Evolutionary conservation across 352 stramenopile genomes (phyloP).

Genomic region (Aphanomyces euteiches): DNA sequence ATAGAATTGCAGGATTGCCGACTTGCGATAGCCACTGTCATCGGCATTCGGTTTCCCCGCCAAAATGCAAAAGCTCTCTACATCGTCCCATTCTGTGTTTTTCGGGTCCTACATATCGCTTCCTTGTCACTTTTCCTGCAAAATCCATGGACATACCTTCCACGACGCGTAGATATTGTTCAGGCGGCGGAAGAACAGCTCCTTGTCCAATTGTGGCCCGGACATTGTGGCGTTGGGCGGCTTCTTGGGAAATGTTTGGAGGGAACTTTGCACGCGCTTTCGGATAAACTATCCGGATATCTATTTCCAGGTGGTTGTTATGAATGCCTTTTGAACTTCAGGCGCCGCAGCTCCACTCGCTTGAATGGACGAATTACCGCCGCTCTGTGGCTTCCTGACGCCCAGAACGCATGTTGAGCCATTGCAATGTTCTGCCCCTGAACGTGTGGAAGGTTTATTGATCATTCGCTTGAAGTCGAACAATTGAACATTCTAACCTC

Average conservation of each 20-base stretch:
- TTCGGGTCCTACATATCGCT: slow-evolving; percentile 41
- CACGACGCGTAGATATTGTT: slow-evolving; percentile 67
- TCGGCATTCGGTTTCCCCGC: slow-evolving; percentile 76
- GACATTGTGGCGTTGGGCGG: slow-evolving; percentile 16
- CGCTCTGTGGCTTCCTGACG: too few species aligned
- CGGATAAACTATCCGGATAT: slow-evolving; percentile 22
- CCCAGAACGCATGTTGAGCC: too few species aligned
- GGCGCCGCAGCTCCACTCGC: too few species aligned
- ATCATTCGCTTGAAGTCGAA: too few species aligned
- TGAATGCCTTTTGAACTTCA: too few species aligned
- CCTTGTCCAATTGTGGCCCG: slow-evolving; percentile 49
- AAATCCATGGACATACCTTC: slow-evolving; percentile 36
- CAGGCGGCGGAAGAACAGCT: slow-evolving; percentile 80
- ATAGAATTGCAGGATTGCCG: slow-evolving; percentile 86
- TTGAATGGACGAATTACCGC: too few species aligned
- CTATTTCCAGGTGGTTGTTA: not conserved
- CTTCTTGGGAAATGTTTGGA: slow-evolving; percentile 28
- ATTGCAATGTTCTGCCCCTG: too few species aligned
- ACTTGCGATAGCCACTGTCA: slow-evolving; percentile 87
- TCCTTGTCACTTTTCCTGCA: not conserved
- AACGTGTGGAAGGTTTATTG: too few species aligned
- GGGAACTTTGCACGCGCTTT: slow-evolving; percentile 8
- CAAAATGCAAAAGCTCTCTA: slow-evolving; percentile 76
- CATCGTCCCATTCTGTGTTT: slow-evolving; percentile 45
- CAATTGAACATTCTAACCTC: too few species aligned